A percentile compares a stretch with the other conserved stretches of the same genome.
phyloP scores from a whole-genome alignment of 306 rosid species.

The Malus asiatica region DNA sequence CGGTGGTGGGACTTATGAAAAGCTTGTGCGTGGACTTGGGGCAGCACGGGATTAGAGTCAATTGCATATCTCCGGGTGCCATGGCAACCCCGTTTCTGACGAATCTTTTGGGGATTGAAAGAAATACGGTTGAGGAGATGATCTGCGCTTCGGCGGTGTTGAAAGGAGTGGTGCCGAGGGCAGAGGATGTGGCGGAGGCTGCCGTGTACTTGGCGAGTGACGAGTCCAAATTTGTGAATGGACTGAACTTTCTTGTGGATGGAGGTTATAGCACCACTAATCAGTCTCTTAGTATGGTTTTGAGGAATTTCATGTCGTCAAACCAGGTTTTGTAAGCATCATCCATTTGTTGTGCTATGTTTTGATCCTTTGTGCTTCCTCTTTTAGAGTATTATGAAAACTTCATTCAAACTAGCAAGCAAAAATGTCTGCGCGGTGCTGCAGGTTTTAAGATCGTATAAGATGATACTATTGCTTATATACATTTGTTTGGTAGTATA shows the following conservation, averaged over 20 bases:
- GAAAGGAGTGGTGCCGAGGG: constrained; percentile 22
- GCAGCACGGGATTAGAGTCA: constrained; percentile 55
- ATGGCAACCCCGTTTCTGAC: constrained; percentile 44
- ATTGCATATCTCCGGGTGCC: constrained; percentile 45
- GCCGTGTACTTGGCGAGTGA: constrained; percentile 34
- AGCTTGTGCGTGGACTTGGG: constrained; percentile 57
- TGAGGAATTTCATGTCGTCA: constrained; percentile 1
- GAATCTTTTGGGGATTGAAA: constrained; percentile 18
- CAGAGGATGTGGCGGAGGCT: constrained; percentile 34
- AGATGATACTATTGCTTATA: too few relatives aligned
- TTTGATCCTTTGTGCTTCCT: not conserved
- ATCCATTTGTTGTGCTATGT: not conserved
- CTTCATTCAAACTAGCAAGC: not conserved
- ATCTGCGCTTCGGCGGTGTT: constrained; percentile 17
- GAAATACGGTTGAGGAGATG: constrained; percentile 15
- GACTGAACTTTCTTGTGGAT: constrained; percentile 14
- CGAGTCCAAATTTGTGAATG: constrained; percentile 20
- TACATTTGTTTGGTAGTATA: too few relatives aligned
- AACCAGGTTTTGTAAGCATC: not conserved
- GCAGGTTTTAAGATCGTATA: too few relatives aligned
- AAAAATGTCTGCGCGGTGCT: too few relatives aligned
- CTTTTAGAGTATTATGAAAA: not conserved
- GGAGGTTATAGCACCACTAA: constrained; percentile 25
- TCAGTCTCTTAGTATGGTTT: constrained; percentile 1
- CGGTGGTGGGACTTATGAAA: constrained; percentile 58